A percentile compares a stretch with the other conserved stretches of the same genome.
Evolutionary conservation across 2,329 filamentous ascomycete genomes (phyloP).

Genomic region (Phaeosphaeriaceae sp.): DNA sequence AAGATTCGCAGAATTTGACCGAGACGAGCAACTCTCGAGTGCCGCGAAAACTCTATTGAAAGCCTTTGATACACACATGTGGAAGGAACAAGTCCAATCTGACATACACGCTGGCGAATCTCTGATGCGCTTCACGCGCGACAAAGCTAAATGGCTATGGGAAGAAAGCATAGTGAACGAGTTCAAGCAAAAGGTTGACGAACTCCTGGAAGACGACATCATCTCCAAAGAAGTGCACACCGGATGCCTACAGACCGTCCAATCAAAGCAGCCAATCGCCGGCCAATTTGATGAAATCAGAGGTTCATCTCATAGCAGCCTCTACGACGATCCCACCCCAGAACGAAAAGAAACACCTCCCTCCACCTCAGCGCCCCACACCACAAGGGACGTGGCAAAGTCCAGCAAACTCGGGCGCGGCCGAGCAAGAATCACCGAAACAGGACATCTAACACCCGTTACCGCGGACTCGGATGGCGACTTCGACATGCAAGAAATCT

Average conservation of each 20-base stretch:
- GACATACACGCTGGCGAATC: constrained; percentile 46
- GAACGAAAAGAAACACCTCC: background rate
- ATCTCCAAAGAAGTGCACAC: constrained; percentile 30
- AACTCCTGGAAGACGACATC: constrained; percentile 37
- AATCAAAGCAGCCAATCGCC: constrained; percentile 5
- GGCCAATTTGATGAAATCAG: constrained; percentile 4
- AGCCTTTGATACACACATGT: constrained; percentile 47
- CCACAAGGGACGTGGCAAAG: background rate
- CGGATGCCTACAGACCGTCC: constrained; percentile 20
- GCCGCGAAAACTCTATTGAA: constrained; percentile 43
- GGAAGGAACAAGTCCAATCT: constrained; percentile 43
- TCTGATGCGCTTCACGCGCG: constrained; percentile 49
- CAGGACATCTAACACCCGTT: constrained; percentile 17
- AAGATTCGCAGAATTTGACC: constrained; percentile 29
- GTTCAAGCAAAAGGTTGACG: constrained; percentile 41
- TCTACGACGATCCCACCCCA: background rate
- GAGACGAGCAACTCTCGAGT: constrained; percentile 9
- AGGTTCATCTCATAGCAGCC: background rate
- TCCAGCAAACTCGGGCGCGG: constrained; percentile 6
- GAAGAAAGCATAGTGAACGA: constrained; percentile 27
- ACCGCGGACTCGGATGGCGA: constrained; percentile 23
- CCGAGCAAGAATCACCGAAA: constrained; percentile 10
- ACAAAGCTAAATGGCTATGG: constrained; percentile 26
- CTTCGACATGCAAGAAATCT: constrained; percentile 16
- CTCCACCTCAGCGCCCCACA: too few species aligned